phyloP scores from a whole-genome alignment of 257 asterid species.

The Solanum ahanhuiri region DNA sequence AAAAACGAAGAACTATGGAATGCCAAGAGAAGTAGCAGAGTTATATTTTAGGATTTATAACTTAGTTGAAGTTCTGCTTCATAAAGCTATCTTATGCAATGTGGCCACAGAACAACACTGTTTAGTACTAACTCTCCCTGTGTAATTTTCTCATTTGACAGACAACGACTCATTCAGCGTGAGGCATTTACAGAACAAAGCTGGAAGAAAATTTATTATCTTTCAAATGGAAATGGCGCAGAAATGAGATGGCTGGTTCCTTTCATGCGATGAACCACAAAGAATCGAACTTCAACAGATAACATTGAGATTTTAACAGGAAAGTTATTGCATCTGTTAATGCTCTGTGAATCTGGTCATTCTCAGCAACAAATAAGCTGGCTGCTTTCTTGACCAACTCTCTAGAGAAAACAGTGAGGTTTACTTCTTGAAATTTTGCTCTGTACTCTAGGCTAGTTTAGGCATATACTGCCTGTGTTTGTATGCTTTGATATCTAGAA shows the following conservation, averaged over 20 bases:
- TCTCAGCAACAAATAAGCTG: background rate
- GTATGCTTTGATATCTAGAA: background rate
- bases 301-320: background rate
- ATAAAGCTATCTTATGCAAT: background rate
- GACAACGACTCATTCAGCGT: conserved; percentile 71
- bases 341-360: background rate
- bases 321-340: background rate
- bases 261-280: conserved; percentile 54
- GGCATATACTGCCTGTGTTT: background rate
- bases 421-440: background rate
- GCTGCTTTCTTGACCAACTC: background rate
- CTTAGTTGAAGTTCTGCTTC: background rate
- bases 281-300: background rate
- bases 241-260: conserved; percentile 85
- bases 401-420: background rate
- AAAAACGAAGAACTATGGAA: background rate
- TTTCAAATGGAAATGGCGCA: conserved; percentile 86
- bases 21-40: background rate
- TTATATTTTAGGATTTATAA: background rate
- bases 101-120: background rate
- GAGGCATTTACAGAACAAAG: conserved; percentile 78
- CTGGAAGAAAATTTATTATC: conserved; percentile 94
- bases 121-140: background rate
- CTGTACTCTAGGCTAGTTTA: background rate
- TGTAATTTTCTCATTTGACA: conserved; percentile 13